Base-by-base conservation (phyloP, 371 early-diverging fungal species). In the Apophysomyces elegans region DNA sequence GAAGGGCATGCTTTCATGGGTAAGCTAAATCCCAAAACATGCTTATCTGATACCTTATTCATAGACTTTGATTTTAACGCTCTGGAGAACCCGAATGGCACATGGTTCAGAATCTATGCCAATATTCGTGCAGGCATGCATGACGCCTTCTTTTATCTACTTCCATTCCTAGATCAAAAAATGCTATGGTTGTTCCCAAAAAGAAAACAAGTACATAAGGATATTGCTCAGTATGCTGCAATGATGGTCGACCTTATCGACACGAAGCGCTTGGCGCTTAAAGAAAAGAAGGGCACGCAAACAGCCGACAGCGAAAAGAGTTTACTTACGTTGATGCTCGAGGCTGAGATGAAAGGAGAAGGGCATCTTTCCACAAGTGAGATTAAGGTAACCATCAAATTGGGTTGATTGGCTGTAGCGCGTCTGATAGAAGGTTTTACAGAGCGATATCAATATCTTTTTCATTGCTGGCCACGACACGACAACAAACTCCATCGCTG, bases 161-260 rank as follows among this genome's bases (percentile, higher is more conserved):
- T 88, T 16, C 86, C 88, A 11, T 60, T 69, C 35, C 75, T 85
- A 12, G 88, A 86, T 37, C 58, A 70, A 36, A 68, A 64, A 5
- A 50, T 68, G 4, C 43, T 70, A 0, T 59, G 60, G 35, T 45
- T 77, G 58, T 71, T 78, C n/a, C 68, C 65, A 1, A 63, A 64
- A n/a, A 50, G 78, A 66, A 32, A 71, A 39, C 14, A 59, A 21
- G 37, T 64, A 0, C 78, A 78, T 44, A 46, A 66, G 0, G 66
- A 69, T 26, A 26, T 78, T 13, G 38, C 56, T 0, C 54, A 56
- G 8, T 69, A 74, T 37, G 44, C 64, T 21, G 43, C 14, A 7
- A 70, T 74, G 43, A 21, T 78, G 7, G 65, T 69, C 46, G 35
- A 36, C 0, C 73, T 88, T 35, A 79, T 82, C 50, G 78, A 81